Base-by-base conservation (phyloP, 257 asterid species). In the Scutellaria minor region DNA sequence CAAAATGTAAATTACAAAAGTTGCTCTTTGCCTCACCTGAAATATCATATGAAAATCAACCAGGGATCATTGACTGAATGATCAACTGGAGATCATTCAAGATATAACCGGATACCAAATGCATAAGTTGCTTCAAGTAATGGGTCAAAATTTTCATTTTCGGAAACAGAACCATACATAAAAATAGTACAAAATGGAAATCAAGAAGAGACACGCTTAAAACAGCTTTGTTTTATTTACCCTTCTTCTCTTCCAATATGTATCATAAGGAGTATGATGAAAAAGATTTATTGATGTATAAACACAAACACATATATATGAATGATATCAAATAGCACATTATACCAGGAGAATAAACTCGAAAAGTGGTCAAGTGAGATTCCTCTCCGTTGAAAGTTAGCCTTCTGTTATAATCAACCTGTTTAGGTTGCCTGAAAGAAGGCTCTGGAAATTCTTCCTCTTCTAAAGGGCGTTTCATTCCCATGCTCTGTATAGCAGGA, bases 401-500 rank as follows among this genome's bases (percentile, higher is more conserved):
- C 42, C 70, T 80, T 41, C 72, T 77, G 41, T 67, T 71, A 42
- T 55, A 77, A 53, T 78, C 89, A 22, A 71, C 72, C 68, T 77
- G 96, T 75, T 87, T 87, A 24, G 84, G 85, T 50, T 84, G 90
- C 83, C 87, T 83, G 66, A 79, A 72, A 66, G 97, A 70, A 61
- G 85, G 75, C 70, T 78, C 88, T 46, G 81, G 83, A 70, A 74
- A 71, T 50, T 83, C 80, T 68, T 73, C 82, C 18, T 77, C 87
- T 66, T 84, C 86, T 9, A 76, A 77, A 27, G 88, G 86, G 53
- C 98, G 84, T 76, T 92, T 90, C 68, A 81, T 71, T 64, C 90
- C 96, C 98, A 92, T 92, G 44, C 69, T 76, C 77, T 83, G 74
- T 45, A 24, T 76, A 58, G 79, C 75, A 81, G 75, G 65, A 68